Percentiles rank a stretch among this genome's conserved stretches.
Evolutionary conservation across 495 filamentous ascomycete species (phyloP).

Genomic region (Penicillium daleae): DNA sequence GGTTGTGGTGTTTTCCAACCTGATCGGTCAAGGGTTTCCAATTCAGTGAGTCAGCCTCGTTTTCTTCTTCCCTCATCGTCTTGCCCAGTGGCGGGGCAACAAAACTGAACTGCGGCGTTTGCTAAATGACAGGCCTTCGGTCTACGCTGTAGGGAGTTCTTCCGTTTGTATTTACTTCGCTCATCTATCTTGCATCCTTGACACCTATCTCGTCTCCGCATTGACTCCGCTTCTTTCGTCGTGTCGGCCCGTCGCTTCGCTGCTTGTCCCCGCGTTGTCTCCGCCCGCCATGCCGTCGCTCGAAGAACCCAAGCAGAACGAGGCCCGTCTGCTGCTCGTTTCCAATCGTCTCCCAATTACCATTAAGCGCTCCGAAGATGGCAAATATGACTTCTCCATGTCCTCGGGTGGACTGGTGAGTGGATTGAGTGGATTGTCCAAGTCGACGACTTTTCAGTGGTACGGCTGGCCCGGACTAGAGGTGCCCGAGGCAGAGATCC

Average conservation of each 20-base stretch:
- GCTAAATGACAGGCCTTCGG: neutral
- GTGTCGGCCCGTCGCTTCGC: neutral
- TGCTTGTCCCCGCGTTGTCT: slow-evolving; percentile 1
- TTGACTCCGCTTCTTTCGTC: neutral
- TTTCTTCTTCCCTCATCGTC: neutral
- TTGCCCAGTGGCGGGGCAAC: neutral
- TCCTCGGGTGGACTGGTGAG: slow-evolving; percentile 94
- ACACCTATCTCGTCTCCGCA: neutral
- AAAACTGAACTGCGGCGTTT: neutral
- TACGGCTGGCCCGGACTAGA: slow-evolving; percentile 97
- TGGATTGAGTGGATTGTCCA: slow-evolving; percentile 85
- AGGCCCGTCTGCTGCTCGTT: slow-evolving; percentile 71
- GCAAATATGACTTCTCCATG: slow-evolving; percentile 85
- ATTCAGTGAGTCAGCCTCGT: slow-evolving; percentile 5
- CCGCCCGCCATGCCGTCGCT: slow-evolving; percentile 38
- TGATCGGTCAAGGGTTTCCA: neutral
- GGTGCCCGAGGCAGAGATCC: slow-evolving; percentile 71
- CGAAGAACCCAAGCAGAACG: slow-evolving; percentile 37
- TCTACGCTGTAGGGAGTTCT: neutral
- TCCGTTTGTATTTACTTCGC: neutral
- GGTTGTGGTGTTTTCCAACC: neutral
- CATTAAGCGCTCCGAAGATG: slow-evolving; percentile 87
- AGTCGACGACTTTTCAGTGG: slow-evolving; percentile 93
- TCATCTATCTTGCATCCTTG: neutral
- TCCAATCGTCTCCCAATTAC: slow-evolving; percentile 95